These are phyloP conservation scores for Arthrobotrys iridis DNA, from an alignment of 2,329 filamentous ascomycete genomes.

Conservation along the genomic window DNA sequence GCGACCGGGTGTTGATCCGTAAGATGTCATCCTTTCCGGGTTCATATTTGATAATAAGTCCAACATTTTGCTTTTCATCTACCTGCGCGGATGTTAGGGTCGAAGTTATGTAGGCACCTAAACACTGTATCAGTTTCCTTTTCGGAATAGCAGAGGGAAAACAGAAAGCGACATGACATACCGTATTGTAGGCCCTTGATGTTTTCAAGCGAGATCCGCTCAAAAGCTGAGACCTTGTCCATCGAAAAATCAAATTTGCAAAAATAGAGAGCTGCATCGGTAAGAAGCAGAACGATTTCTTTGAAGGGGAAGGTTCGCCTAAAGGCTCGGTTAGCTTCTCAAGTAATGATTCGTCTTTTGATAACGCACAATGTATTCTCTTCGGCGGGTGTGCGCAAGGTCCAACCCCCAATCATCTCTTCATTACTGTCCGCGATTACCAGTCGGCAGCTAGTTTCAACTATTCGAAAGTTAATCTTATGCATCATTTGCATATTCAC, in stretches of 20 bases:
- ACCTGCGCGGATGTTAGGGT: conserved; percentile 80
- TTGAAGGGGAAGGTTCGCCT: conserved; percentile 78
- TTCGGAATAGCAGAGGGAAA: not conserved
- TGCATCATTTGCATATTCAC: not conserved
- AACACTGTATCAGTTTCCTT: not conserved
- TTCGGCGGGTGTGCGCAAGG: conserved; percentile 78
- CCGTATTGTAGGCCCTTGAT: conserved; percentile 79
- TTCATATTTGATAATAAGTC: conserved; percentile 81
- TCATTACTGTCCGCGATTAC: conserved; percentile 85
- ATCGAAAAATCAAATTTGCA: conserved; percentile 94
- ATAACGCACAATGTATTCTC: conserved; percentile 57
- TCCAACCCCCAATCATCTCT: conserved; percentile 89
- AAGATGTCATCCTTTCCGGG: conserved; percentile 74
- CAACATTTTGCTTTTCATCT: conserved; percentile 82
- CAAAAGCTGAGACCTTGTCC: conserved; percentile 92
- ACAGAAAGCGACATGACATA: not conserved
- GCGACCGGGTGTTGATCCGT: conserved; percentile 83
- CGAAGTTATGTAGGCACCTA: conserved; percentile 81
- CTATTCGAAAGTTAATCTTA: conserved; percentile 12
- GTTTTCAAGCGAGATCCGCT: conserved; percentile 80
- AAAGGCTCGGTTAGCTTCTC: conserved; percentile 60
- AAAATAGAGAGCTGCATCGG: conserved; percentile 83
- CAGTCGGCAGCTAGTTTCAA: conserved; percentile 86
- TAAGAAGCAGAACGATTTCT: conserved; percentile 87
- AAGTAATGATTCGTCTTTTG: not conserved